These are phyloP conservation scores for Monilinia vaccinii-corymbosi DNA, from an alignment of 2,329 filamentous ascomycete species.

Conservation along the genomic window DNA sequence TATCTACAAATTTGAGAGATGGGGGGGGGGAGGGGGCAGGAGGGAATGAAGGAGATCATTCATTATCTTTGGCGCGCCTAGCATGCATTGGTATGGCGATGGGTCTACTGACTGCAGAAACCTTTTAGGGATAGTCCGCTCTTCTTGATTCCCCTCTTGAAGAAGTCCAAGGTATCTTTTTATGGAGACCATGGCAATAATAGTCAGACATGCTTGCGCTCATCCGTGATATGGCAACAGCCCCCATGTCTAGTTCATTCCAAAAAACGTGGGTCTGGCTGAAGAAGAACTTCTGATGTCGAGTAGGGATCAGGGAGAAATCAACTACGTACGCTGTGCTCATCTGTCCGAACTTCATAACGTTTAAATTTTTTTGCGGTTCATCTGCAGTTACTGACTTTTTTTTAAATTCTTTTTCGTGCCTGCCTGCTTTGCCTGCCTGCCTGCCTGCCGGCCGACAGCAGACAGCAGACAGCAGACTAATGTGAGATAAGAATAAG, in stretches of 20 bases:
- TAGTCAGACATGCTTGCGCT: conserved; percentile 1
- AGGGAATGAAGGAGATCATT: background rate
- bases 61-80: conserved; percentile 1
- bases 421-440: conserved; percentile 3
- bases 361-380: background rate
- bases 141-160: background rate
- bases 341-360: conserved; percentile 1
- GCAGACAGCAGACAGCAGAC: too few species aligned
- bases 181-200: conserved; percentile 1
- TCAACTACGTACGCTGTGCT: background rate
- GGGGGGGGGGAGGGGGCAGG: background rate
- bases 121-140: background rate
- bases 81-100: background rate
- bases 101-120: background rate
- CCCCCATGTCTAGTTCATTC: background rate
- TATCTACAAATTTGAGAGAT: background rate
- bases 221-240: background rate
- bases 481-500: too few species aligned
- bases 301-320: conserved; percentile 4
- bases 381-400: background rate
- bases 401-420: background rate
- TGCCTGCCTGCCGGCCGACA: background rate
- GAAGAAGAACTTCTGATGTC: conserved; percentile 7
- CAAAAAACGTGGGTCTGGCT: conserved; percentile 9
- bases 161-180: background rate